These are phyloP conservation scores for Wickerhamiella shivajii DNA, from an alignment of 805 yeast species.

Conservation along the genomic window DNA sequence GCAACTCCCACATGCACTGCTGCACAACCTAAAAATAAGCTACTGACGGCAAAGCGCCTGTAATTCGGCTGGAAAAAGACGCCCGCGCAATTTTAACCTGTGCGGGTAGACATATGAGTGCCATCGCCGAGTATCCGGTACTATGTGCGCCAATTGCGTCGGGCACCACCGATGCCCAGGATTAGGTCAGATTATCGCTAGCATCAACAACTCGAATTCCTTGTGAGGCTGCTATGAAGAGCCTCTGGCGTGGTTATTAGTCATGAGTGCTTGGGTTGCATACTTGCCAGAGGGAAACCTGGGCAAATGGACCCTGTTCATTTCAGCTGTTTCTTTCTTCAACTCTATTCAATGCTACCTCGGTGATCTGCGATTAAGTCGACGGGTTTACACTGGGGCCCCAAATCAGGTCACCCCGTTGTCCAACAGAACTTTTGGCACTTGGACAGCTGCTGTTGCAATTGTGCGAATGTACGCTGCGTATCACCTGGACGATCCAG, in stretches of 20 bases:
- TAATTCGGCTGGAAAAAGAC: too few species aligned
- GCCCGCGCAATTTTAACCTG: too few species aligned
- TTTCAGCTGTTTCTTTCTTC: conserved; percentile 80
- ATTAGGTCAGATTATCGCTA: too few species aligned
- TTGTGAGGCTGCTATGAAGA: background rate
- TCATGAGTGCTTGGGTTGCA: background rate
- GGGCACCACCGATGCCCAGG: too few species aligned
- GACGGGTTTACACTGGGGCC: conserved; percentile 56
- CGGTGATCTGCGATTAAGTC: conserved; percentile 59
- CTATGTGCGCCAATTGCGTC: too few species aligned
- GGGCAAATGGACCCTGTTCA: conserved; percentile 68
- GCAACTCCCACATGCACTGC: too few species aligned
- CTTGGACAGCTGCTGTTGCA: conserved; percentile 87
- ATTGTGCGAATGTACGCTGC: conserved; percentile 82
- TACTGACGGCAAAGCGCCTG: too few species aligned
- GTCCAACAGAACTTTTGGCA: conserved; percentile 94
- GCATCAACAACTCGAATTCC: background rate
- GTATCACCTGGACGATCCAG: conserved; percentile 50
- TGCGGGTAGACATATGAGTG: too few species aligned
- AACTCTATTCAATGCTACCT: conserved; percentile 78
- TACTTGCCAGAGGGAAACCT: conserved; percentile 32
- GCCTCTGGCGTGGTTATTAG: background rate
- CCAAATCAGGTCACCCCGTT: conserved; percentile 46
- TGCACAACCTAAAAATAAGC: too few species aligned
- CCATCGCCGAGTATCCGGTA: too few species aligned